These are phyloP conservation scores for Globisporangium orthogonon DNA, from an alignment of 352 stramenopile genomes.

Conservation along the genomic window DNA sequence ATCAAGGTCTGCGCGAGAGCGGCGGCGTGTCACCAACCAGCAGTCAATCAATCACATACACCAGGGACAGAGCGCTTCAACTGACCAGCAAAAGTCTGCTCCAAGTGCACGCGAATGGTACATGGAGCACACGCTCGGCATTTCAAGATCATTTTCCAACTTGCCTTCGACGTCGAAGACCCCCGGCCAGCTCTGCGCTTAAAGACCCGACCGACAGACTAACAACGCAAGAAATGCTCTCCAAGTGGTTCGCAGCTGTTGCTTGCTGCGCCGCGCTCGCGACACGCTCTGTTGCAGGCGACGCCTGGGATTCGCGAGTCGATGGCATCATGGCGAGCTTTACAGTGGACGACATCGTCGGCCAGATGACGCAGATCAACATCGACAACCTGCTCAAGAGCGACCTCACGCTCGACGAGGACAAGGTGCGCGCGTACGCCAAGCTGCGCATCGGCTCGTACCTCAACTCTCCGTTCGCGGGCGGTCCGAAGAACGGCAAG, in stretches of 20 bases:
- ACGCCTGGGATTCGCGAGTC: constrained; percentile 28
- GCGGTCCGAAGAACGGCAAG: constrained; percentile 19
- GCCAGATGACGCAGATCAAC: constrained; percentile 85
- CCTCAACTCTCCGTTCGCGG: constrained; percentile 67
- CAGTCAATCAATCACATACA: not conserved
- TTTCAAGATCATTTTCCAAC: constrained; percentile 7
- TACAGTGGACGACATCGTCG: constrained; percentile 55
- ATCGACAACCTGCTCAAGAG: constrained; percentile 46
- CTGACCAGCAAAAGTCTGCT: not conserved
- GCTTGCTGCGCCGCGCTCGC: constrained; percentile 23
- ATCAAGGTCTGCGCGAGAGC: not conserved
- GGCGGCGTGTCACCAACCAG: not conserved
- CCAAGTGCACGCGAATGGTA: no score
- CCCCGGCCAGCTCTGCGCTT: not conserved
- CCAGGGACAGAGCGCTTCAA: no score
- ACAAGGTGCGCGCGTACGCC: constrained; percentile 44
- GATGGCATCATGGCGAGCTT: constrained; percentile 48
- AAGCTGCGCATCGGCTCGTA: constrained; percentile 77
- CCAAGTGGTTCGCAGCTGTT: constrained; percentile 23
- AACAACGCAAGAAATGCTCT: constrained; percentile 3
- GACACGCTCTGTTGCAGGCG: constrained; percentile 13
- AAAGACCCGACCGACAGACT: not conserved
- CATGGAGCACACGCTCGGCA: not conserved
- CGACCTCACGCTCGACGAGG: constrained; percentile 35
- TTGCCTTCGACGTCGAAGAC: constrained; percentile 1